Conservation (phyloP, 345 rosid species). For the Clarkia xantiana region DNA sequence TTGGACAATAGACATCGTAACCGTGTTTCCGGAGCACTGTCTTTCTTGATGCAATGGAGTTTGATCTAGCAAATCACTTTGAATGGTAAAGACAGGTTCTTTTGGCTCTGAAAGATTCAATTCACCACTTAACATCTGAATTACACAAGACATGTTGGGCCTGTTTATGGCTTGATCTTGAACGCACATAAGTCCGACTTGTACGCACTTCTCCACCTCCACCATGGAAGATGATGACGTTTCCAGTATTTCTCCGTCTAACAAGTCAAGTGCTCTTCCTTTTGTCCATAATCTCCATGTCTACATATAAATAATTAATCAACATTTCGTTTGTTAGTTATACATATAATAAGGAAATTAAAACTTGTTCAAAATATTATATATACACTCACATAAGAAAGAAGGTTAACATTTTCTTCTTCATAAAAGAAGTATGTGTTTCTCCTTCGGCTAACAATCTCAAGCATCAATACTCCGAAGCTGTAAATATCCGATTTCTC, state of each 20-base stretch:
- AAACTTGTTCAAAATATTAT: no score
- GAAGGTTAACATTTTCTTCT: background rate
- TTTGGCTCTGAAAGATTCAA: constrained; percentile 16
- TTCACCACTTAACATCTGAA: constrained; percentile 29
- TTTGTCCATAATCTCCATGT: constrained; percentile 20
- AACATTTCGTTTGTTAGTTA: background rate
- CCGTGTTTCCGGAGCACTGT: no score
- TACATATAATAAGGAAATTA: background rate
- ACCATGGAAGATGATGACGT: constrained; percentile 3
- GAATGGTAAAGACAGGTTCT: constrained; percentile 25
- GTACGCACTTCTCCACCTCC: constrained; percentile 17
- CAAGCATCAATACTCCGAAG: constrained; percentile 4
- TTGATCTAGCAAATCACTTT: no score
- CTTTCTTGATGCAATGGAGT: no score
- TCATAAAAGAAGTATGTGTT: background rate
- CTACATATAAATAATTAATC: constrained; percentile 11
- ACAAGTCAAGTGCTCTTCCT: constrained; percentile 12
- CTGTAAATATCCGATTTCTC: no score
- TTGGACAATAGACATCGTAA: no score
- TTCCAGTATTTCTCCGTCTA: constrained; percentile 16
- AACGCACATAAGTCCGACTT: constrained; percentile 29
- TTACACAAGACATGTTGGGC: constrained; percentile 29
- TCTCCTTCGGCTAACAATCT: constrained; percentile 3
- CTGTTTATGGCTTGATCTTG: constrained; percentile 25
- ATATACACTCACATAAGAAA: background rate